Evolutionary conservation across 495 filamentous ascomycete species (phyloP).

Genomic region (Xylaria curta): DNA sequence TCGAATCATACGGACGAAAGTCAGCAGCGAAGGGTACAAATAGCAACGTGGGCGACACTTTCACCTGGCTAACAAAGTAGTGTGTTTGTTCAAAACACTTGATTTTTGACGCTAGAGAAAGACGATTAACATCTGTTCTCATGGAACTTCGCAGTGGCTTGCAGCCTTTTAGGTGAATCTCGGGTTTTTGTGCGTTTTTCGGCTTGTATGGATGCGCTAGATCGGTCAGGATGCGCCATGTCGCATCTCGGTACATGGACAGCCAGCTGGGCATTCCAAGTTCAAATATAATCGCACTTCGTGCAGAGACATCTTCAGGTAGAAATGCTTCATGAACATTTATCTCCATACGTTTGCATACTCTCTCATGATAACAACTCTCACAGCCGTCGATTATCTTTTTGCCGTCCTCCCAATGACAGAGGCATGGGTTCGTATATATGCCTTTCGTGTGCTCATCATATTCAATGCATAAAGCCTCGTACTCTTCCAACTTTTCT

Average conservation of each 20-base stretch:
- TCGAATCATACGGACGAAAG: slow-evolving; percentile 38
- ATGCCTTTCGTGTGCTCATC: slow-evolving; percentile 47
- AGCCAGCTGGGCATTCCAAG: slow-evolving; percentile 46
- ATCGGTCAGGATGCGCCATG: slow-evolving; percentile 45
- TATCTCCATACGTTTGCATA: slow-evolving; percentile 43
- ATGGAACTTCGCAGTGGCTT: slow-evolving; percentile 29
- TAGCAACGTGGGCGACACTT: slow-evolving; percentile 31
- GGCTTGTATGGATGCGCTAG: slow-evolving; percentile 32
- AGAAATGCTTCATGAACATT: slow-evolving; percentile 54
- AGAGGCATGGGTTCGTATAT: slow-evolving; percentile 35
- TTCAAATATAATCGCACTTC: slow-evolving; percentile 52
- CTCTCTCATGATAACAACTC: slow-evolving; percentile 32
- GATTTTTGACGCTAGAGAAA: slow-evolving; percentile 42
- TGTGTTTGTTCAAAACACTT: slow-evolving; percentile 47
- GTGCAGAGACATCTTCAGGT: slow-evolving; percentile 39
- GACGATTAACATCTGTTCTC: not conserved
- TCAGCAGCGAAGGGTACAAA: slow-evolving; percentile 30
- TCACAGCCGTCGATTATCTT: too few species aligned
- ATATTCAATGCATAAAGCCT: slow-evolving; percentile 42
- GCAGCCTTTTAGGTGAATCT: slow-evolving; percentile 31
- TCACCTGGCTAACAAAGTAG: slow-evolving; percentile 34
- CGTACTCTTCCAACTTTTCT: slow-evolving; percentile 51
- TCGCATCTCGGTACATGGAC: slow-evolving; percentile 53
- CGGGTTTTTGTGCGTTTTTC: slow-evolving; percentile 15
- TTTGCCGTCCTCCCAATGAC: slow-evolving; percentile 31